Base-by-base conservation (phyloP, 305 asterid genomes). In the Fraxinus angustifolia region DNA sequence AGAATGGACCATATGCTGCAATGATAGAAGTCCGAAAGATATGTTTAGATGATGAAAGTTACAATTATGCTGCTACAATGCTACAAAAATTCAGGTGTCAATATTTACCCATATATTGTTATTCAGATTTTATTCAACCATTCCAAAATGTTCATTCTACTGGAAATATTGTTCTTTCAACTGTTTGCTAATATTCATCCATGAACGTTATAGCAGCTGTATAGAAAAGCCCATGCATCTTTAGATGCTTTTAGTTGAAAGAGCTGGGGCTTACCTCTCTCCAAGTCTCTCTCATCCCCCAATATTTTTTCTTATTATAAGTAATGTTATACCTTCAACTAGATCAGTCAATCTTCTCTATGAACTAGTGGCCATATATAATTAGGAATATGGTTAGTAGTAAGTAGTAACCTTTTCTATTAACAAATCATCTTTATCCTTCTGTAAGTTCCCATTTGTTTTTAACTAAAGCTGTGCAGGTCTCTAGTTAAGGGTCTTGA, bases 1-100 rank as follows among this genome's bases (percentile, higher is more conserved):
- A 86, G 17, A 75, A 70, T 48, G 88, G 85, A 62, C 88, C 95
- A 16, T 88, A 89, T 79, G 79, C 86, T 75, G 88, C 84, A 60
- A 84, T 87, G 88, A 79, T 92, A 26, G 91, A 93, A 85, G 91
- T 94, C 82, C 48, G 84, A 73, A 88, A 83, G 82, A 81, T 94
- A 83, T 77, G 87, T 84, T 86, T 93, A 80, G 97, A 93, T 78
- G 94, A 89, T 31, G 95, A 89, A 79, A 89, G 88, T 81, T 91
- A 89, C 87, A 89, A 80, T 73, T 92, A 89, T 81, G 96, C 97
- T 75, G 88, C 97, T 56, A 80, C 82, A 40, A 89, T 92, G 97
- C 96, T 94, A 79, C 95, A 93, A 85, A 91, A 87, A 58, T 90
- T 92, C 90, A 94, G 98, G 98, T 93, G 79, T 84, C 67, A 74